Conservation (phyloP, 306 rosid genomes). For the Rubus idaeus region DNA sequence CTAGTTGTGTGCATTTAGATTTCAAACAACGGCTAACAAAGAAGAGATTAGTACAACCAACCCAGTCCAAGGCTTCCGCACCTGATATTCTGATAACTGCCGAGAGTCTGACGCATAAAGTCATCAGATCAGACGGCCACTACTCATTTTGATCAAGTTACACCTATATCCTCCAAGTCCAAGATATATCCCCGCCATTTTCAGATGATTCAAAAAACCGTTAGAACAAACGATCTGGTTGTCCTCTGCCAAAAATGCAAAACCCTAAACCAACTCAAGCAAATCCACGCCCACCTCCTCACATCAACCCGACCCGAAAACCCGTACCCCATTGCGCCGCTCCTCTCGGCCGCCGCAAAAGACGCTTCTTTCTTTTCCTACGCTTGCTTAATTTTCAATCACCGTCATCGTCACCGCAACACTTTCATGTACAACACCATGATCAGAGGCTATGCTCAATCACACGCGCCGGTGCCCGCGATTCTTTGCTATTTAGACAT, state of each 20-base stretch:
- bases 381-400: conserved; percentile 51
- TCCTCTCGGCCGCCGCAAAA: conserved; percentile 54
- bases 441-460: conserved; percentile 41
- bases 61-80: no score
- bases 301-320: conserved; percentile 36
- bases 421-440: conserved; percentile 69
- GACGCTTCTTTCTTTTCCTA: conserved; percentile 42
- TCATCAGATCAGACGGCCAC: no score
- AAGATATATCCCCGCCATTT: conserved; percentile 19
- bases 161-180: not conserved
- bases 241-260: conserved; percentile 47
- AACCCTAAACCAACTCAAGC: conserved; percentile 59
- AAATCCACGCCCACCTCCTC: conserved; percentile 71
- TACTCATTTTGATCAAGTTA: no score
- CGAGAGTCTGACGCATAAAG: no score
- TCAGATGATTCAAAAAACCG: conserved; percentile 41
- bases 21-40: no score
- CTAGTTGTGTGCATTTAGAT: no score
- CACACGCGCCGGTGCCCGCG: conserved; percentile 38
- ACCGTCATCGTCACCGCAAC: conserved; percentile 45
- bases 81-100: no score
- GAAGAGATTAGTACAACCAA: no score
- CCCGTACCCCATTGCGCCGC: conserved; percentile 56
- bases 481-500: conserved; percentile 50
- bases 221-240: conserved; percentile 28